These are phyloP conservation scores for Lactarius sanguifluus DNA, from an alignment of 768 basidiomycete genomes.

Conservation along the genomic window DNA sequence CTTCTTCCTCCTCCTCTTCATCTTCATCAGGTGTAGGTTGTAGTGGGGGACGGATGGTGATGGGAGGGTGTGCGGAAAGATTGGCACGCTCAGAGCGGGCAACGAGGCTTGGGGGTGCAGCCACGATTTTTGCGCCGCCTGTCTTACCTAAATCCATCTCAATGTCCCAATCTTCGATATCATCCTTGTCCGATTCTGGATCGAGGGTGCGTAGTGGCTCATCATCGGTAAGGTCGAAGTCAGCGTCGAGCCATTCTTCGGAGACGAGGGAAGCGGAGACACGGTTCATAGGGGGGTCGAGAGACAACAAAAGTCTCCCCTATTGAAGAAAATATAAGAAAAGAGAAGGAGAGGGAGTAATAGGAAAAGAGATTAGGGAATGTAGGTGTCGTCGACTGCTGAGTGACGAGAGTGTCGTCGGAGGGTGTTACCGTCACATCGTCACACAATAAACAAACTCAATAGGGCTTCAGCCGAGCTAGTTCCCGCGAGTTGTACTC, in stretches of 20 bases:
- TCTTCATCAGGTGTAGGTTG: slow-evolving; percentile 47
- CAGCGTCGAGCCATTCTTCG: slow-evolving; percentile 87
- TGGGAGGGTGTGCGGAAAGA: slow-evolving; percentile 41
- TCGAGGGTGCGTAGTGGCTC: slow-evolving; percentile 60
- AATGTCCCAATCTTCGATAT: slow-evolving; percentile 77
- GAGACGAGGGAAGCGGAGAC: slow-evolving; percentile 56
- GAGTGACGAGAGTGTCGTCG: slow-evolving; percentile 4
- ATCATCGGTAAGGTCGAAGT: slow-evolving; percentile 82
- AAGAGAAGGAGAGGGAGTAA: not conserved
- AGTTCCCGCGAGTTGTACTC: slow-evolving; percentile 59
- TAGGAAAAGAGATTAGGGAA: not conserved
- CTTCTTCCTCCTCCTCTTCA: slow-evolving; percentile 78
- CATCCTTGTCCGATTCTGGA: slow-evolving; percentile 61
- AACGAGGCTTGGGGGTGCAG: slow-evolving; percentile 41
- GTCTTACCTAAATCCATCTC: slow-evolving; percentile 69
- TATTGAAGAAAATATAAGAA: slow-evolving; percentile 22
- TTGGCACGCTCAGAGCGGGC: slow-evolving; percentile 42
- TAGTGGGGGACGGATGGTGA: slow-evolving; percentile 69
- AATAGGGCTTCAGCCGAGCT: slow-evolving; percentile 65
- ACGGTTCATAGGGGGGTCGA: slow-evolving; percentile 47
- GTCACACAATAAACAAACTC: slow-evolving; percentile 16
- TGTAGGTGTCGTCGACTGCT: slow-evolving; percentile 5
- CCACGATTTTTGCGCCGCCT: slow-evolving; percentile 49
- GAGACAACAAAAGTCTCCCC: slow-evolving; percentile 29
- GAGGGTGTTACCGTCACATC: slow-evolving; percentile 13